Base-by-base conservation (phyloP, 2,329 filamentous ascomycete species). In the Pseudocercospora crystallina region DNA sequence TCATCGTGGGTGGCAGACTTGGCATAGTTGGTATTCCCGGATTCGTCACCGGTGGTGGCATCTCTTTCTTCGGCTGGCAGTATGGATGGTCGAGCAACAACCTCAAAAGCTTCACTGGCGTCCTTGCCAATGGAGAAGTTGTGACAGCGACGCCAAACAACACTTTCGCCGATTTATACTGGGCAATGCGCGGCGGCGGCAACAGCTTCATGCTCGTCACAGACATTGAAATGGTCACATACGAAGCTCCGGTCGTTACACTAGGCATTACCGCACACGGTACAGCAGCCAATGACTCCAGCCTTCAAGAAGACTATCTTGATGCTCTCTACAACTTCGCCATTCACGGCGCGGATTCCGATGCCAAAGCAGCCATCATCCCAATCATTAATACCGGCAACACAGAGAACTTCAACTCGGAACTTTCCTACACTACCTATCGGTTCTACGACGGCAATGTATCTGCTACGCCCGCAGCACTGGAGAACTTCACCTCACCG, bases 31-130 rank as follows among this genome's bases (percentile, higher is more conserved):
- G 59, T 29, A 56, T 61, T 35, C 57, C 53, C 3, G 59, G 59
- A 14, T 47, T 63, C 13, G 54, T 53, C 12, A 47, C 57, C 10
- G 59, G 61, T 11, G 57, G 59, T 12, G 59, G 59, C n/a, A 57
- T 58, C 34, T 56, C 53, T 3, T 63, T 59, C 48, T 62, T 58
- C 29, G 11, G 17, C 9, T 47, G 44, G 44, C 29, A 47, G 13
- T 38, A 47, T 39, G 44, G 44, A 10, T 41, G 44, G 44, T 17
- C 44, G 13, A 47, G 36, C 17, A 47, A 47, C 35, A 47, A 47
- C 14, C 8, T 47, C 8, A 47, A 40, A 17, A 47, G 44, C 34
- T 47, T 47, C 44, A 47, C 44, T 2, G 51, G 38, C 20, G 38
- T 54, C 7, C 47, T 54, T 8, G 51, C 51, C n/a, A 37, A 54